Evolutionary conservation across 345 rosid genomes (phyloP).

Genomic region (Angophora floribunda): DNA sequence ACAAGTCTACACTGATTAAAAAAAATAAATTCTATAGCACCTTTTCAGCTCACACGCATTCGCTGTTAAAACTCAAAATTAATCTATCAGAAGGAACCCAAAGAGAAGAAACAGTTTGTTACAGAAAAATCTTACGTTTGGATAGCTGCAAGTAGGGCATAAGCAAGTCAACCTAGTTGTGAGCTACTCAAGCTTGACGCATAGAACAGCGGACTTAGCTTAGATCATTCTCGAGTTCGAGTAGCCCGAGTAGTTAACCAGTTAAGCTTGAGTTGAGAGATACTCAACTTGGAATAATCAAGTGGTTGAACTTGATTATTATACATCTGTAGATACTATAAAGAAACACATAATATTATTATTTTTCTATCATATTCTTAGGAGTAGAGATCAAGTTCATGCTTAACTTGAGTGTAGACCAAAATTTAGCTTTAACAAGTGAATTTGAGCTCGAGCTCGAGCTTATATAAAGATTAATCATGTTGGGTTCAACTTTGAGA

Average conservation of each 20-base stretch:
- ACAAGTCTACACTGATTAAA: background rate
- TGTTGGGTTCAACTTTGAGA: no score
- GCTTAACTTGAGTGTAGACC: background rate
- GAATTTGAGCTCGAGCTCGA: background rate
- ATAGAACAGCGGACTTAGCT: background rate
- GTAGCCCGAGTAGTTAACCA: background rate
- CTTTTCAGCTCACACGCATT: background rate
- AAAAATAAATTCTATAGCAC: background rate
- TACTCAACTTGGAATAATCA: background rate
- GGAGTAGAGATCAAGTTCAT: background rate
- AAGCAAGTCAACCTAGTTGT: background rate
- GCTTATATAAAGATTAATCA: no score
- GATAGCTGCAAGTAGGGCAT: background rate
- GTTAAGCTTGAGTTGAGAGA: background rate
- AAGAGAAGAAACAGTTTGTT: background rate
- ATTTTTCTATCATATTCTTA: background rate
- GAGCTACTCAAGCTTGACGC: background rate
- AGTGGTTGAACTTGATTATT: background rate
- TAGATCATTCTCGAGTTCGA: background rate
- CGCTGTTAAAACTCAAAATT: background rate
- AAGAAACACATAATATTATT: background rate
- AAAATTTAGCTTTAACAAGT: slow-evolving; percentile 45
- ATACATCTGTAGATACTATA: background rate
- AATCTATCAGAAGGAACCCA: background rate
- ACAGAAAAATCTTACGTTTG: background rate